These are phyloP conservation scores for Fonsecaea erecta DNA, from an alignment of 2,329 filamentous ascomycete genomes.

Conservation along the genomic window DNA sequence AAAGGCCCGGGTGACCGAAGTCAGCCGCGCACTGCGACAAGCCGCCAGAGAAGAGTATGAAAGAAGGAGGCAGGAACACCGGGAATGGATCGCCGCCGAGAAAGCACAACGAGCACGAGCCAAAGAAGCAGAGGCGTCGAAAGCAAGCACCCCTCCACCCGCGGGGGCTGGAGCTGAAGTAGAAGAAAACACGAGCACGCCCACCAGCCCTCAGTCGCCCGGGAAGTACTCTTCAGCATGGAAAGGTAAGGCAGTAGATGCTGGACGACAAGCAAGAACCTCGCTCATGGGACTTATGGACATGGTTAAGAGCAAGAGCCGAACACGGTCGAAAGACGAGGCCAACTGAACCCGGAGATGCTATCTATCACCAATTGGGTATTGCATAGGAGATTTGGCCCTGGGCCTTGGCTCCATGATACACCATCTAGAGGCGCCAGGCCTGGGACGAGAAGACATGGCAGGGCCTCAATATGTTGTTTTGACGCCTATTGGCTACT, in stretches of 20 bases:
- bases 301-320: slow-evolving; percentile 34
- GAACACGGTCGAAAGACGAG: slow-evolving; percentile 33
- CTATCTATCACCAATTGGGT: too few species aligned
- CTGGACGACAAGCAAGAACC: slow-evolving; percentile 36
- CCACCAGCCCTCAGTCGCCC: slow-evolving; percentile 22
- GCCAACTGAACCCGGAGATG: slow-evolving; percentile 12
- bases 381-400: neutral
- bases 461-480: neutral
- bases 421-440: neutral
- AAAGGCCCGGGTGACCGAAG: slow-evolving; percentile 37
- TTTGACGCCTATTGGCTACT: neutral
- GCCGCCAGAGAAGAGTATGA: slow-evolving; percentile 39
- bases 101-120: slow-evolving; percentile 30
- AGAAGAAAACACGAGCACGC: slow-evolving; percentile 22
- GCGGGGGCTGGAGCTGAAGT: slow-evolving; percentile 14
- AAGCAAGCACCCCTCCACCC: slow-evolving; percentile 16
- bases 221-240: slow-evolving; percentile 23
- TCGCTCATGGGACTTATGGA: slow-evolving; percentile 35
- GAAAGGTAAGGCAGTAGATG: slow-evolving; percentile 38
- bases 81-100: slow-evolving; percentile 43
- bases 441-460: neutral
- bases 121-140: slow-evolving; percentile 26
- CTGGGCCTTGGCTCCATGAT: neutral
- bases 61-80: slow-evolving; percentile 36
- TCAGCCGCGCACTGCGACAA: slow-evolving; percentile 38